Conservation (phyloP, 2,329 filamentous ascomycete genomes). For the Sporothrix humicola region DNA sequence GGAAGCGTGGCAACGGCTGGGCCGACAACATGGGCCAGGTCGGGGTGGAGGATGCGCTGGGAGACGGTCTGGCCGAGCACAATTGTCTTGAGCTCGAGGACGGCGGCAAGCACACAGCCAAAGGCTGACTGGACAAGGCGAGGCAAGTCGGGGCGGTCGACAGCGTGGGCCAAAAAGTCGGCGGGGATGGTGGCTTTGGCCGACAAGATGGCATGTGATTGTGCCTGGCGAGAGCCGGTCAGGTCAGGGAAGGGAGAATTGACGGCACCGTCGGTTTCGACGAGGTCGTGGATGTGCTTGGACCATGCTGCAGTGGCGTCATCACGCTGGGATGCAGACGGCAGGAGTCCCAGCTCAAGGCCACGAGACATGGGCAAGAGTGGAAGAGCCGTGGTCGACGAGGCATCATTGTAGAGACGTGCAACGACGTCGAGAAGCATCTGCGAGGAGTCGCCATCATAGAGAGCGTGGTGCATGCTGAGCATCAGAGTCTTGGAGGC, state of each 20-base stretch:
- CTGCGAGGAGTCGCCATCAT: slow-evolving; percentile 65
- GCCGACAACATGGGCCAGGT: slow-evolving; percentile 39
- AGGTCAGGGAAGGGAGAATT: slow-evolving; percentile 40
- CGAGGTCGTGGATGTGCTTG: slow-evolving; percentile 34
- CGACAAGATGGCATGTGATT: slow-evolving; percentile 33
- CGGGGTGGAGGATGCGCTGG: slow-evolving; percentile 39
- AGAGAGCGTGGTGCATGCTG: slow-evolving; percentile 64
- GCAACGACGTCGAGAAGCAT: slow-evolving; percentile 55
- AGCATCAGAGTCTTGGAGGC: slow-evolving; percentile 45
- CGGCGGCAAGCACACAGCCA: slow-evolving; percentile 39
- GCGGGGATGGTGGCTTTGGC: slow-evolving; percentile 30
- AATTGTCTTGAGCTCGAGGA: slow-evolving; percentile 39
- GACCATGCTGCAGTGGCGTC: slow-evolving; percentile 38
- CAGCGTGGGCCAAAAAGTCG: not conserved
- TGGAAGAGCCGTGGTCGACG: not conserved
- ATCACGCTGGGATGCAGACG: slow-evolving; percentile 36
- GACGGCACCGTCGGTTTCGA: slow-evolving; percentile 35
- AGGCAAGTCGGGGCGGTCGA: slow-evolving; percentile 26
- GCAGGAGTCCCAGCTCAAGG: slow-evolving; percentile 39
- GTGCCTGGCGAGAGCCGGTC: slow-evolving; percentile 40
- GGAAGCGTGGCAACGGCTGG: slow-evolving; percentile 41
- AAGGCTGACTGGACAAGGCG: slow-evolving; percentile 40
- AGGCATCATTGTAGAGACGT: slow-evolving; percentile 4
- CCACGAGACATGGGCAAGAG: slow-evolving; percentile 35
- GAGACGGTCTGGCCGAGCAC: slow-evolving; percentile 40